A percentile compares a stretch with the other conserved stretches of the same genome.
Conservation (phyloP, 495 filamentous ascomycete genomes). For the Darksidea phi region DNA sequence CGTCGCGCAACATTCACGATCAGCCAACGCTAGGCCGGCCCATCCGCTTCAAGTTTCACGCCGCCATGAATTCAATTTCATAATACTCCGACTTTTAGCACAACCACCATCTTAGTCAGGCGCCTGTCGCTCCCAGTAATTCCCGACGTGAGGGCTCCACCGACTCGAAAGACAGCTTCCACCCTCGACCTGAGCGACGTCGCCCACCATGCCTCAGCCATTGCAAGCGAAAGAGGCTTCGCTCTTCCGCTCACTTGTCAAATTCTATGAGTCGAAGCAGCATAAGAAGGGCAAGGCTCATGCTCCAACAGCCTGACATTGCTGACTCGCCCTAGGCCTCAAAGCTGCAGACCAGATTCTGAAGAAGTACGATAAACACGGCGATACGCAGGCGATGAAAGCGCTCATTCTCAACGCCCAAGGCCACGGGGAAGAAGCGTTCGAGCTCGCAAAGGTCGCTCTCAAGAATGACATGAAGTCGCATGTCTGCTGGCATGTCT, state of each 20-base stretch:
- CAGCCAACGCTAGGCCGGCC: too few species aligned
- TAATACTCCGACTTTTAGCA: too few species aligned
- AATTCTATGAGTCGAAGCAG: constrained; percentile 95
- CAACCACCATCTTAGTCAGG: neutral
- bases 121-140: neutral
- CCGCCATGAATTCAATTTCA: too few species aligned
- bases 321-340: constrained; percentile 58
- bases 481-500: constrained; percentile 99
- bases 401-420: constrained; percentile 91
- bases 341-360: constrained; percentile 94
- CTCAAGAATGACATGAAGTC: constrained; percentile 95
- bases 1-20: neutral
- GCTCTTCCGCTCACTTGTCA: constrained; percentile 90
- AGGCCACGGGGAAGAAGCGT: constrained; percentile 89
- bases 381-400: constrained; percentile 98
- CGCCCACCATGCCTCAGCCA: constrained; percentile 67
- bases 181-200: neutral
- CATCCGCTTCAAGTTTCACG: too few species aligned
- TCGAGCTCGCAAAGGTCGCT: constrained; percentile 85
- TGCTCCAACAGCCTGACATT: constrained; percentile 1
- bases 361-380: constrained; percentile 89
- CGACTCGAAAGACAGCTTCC: neutral
- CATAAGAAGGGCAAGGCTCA: constrained; percentile 77
- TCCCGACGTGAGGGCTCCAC: neutral
- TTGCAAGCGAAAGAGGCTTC: constrained; percentile 86